Evolutionary conservation across 2,329 filamentous ascomycete species (phyloP), one percentile per base, ranked within the genome.

Genomic region (Anthostomella pinea): DNA sequence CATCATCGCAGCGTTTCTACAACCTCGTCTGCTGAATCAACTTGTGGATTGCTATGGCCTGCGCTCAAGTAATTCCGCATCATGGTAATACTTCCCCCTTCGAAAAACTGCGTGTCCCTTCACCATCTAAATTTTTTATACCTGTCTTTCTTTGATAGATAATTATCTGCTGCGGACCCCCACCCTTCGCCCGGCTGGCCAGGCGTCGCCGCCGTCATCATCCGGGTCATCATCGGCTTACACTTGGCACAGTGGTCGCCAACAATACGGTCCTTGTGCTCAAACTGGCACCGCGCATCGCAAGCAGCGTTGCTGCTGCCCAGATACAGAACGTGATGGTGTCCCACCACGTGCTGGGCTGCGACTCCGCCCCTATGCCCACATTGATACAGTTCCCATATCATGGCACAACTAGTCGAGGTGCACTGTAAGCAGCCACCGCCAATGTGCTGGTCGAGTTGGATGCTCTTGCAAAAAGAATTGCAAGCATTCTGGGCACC

Each of bases 381-480:
- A 13, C 33, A 29, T 13, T 14, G 16, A 13, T n/a, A 35, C 11
- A 8, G 21, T 17, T n/a, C 33, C 24, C 24, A 35, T 4, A 35
- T 15, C 33, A 35, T 33, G 10, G 21, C 17, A 23, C 31, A 33
- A 16, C 26, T 14, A 13, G 14, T 24, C 16, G 9, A 33, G 9
- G 16, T 33, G 22, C 31, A 33, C 21, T 25, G 21, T n/a, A 16
- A 9, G 22, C 31, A 33, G 13, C 21, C 31, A 17, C 31, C 31
- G 6, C 31, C 31, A 14, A 33, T 8, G 10, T 26, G 14, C 6
- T 13, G 21, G 8, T 23, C 20, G 11, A 33, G 11, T 23, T 33
- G 31, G 16, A 33, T 10, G 8, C 6, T 5, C 7, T 23, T 15
- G 17, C 31, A 33, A 14, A 17, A 26, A 2, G 21, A 9, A 5